phyloP scores from a whole-genome alignment of 1,139 yeast species.

The Blastobotrys malaysiensis region DNA sequence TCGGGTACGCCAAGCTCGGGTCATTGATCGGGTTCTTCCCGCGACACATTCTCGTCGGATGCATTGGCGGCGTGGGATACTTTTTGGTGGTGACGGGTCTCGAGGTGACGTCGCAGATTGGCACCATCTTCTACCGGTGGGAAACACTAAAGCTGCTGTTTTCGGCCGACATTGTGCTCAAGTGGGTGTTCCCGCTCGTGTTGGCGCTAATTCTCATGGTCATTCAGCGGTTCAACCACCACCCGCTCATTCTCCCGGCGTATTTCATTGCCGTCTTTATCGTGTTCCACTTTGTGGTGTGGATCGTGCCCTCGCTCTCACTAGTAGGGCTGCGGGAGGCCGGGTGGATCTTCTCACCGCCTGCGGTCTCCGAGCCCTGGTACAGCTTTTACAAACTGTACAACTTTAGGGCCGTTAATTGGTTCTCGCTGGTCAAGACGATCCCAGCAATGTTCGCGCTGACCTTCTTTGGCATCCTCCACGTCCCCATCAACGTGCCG shows the following conservation, averaged over 20 bases:
- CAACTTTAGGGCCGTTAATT: conserved; percentile 63
- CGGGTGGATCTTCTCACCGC: conserved; percentile 81
- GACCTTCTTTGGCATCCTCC: conserved; percentile 90
- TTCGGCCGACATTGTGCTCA: conserved; percentile 41
- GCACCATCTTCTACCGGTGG: conserved; percentile 58
- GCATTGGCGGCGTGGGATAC: conserved; percentile 98
- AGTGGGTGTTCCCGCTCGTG: conserved; percentile 68
- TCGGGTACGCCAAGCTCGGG: conserved; percentile 80
- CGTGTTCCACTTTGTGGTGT: conserved; percentile 62
- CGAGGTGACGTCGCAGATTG: conserved; percentile 78
- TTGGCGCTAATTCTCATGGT: conserved; percentile 55
- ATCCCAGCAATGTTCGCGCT: conserved; percentile 92
- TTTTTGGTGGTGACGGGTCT: conserved; percentile 84
- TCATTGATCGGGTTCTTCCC: conserved; percentile 92
- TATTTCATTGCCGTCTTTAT: conserved; percentile 70
- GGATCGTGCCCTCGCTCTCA: conserved; percentile 59
- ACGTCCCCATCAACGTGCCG: conserved; percentile 96
- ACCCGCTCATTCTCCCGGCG: conserved; percentile 74
- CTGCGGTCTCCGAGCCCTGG: conserved; percentile 75
- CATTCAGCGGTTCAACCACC: conserved; percentile 53
- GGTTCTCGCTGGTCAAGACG: conserved; percentile 63
- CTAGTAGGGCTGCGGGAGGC: conserved; percentile 54
- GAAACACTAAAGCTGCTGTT: conserved; percentile 19
- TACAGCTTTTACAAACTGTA: conserved; percentile 73
- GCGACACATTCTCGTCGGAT: conserved; percentile 89